Base-by-base conservation (phyloP, 805 yeast species). In the Candida maesae region DNA sequence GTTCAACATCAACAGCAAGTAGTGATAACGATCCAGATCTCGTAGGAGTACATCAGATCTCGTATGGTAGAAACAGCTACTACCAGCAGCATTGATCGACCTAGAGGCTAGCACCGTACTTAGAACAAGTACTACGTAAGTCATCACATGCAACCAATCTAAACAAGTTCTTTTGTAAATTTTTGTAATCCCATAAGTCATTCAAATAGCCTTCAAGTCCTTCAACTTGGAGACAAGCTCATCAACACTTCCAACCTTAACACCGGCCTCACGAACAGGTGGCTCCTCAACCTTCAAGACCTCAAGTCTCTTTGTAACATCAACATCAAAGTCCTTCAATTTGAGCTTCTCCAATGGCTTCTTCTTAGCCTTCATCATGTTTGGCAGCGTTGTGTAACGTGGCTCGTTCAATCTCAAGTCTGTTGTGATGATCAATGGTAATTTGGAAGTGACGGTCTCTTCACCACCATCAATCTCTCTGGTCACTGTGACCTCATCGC, bases 291-390 rank as follows among this genome's bases (percentile, higher is more conserved):
- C 82, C 59, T 79, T 76, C 44, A 86, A 57, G 3, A 80, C 70
- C 59, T 85, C 80, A 45, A 90, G 65, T 55, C 91, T 77, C 27
- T 76, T 74, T 24, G 75, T 62, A 10, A 79, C 59, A 33, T 81
- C 84, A 25, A 84, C 73, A n/a, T 81, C 52, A 45, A 86, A 75
- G 53, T 85, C 95, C n/a, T 59, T 68, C 16, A 81, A 64, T 63
- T 68, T 74, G 65, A 64, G 77, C 62, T 58, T 78, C 71, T 79
- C 87, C 61, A 90, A 71, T 4, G 96, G 96, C 73, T 88, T 90
- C 78, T 90, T 90, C 73, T 93, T 93, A 41, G 98, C 98, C 72
- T 93, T 93, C 98, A 93, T 93, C 70, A 90, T 78, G 64, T 91
- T 93, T 46, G 96, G 97, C 59, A 93, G 73, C 12, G 95, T 79